These are phyloP conservation scores for Ophiostoma perfectum DNA, from an alignment of 2,329 filamentous ascomycete species.

Conservation along the genomic window DNA sequence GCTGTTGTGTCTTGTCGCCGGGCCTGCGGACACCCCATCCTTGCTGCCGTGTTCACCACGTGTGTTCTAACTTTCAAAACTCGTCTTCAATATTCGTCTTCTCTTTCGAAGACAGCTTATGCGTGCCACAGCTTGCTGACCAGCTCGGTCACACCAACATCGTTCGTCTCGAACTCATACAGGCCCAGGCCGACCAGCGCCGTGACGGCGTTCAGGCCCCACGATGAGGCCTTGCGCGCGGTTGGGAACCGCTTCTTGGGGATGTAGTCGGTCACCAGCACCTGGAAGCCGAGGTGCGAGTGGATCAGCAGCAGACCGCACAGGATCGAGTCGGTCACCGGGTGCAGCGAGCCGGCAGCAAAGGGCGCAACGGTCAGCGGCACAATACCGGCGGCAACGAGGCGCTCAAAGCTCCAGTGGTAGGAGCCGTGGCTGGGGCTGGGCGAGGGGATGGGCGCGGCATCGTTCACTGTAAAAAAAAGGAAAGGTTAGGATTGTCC, in stretches of 20 bases:
- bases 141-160: slow-evolving; percentile 87
- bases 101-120: slow-evolving; percentile 34
- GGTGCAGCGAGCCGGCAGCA: slow-evolving; percentile 85
- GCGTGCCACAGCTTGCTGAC: slow-evolving; percentile 88
- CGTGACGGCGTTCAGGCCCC: slow-evolving; percentile 73
- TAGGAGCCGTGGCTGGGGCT: slow-evolving; percentile 84
- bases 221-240: slow-evolving; percentile 61
- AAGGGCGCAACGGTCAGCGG: slow-evolving; percentile 88
- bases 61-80: background rate
- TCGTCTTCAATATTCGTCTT: background rate
- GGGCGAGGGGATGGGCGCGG: slow-evolving; percentile 65
- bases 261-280: slow-evolving; percentile 86
- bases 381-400: slow-evolving; percentile 73
- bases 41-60: background rate
- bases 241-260: slow-evolving; percentile 65
- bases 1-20: background rate
- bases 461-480: slow-evolving; percentile 67
- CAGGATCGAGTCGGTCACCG: slow-evolving; percentile 76
- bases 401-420: slow-evolving; percentile 95
- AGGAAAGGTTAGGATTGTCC: slow-evolving; percentile 14
- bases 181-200: slow-evolving; percentile 78
- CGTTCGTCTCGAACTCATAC: slow-evolving; percentile 99
- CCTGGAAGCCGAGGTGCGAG: slow-evolving; percentile 93
- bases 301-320: slow-evolving; percentile 81
- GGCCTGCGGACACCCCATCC: slow-evolving; percentile 4